These are phyloP conservation scores for Brasilioporus rufonigricans DNA, from an alignment of 768 basidiomycete genomes.

Conservation along the genomic window DNA sequence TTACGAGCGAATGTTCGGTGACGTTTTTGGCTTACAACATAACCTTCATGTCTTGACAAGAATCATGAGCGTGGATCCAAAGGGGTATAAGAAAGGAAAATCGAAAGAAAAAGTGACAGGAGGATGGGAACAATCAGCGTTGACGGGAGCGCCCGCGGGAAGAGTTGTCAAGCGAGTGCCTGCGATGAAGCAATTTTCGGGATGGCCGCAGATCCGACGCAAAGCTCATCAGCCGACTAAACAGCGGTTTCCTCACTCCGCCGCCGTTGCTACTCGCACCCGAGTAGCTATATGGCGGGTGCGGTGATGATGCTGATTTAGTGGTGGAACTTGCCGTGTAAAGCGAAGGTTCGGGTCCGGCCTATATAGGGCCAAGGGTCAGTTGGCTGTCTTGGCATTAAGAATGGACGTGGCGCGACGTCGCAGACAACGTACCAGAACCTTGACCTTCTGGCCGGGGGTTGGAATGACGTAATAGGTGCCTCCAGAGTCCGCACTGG, in stretches of 20 bases:
- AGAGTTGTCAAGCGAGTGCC: conserved; percentile 44
- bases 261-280: conserved; percentile 22
- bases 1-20: conserved; percentile 10
- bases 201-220: conserved; percentile 45
- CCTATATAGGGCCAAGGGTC: conserved; percentile 36
- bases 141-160: conserved; percentile 21
- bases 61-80: conserved; percentile 7
- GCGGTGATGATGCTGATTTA: conserved; percentile 55
- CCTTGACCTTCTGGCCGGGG: conserved; percentile 71
- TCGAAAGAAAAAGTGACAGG: neutral
- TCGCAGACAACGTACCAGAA: conserved; percentile 60
- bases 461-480: conserved; percentile 75
- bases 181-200: conserved; percentile 42
- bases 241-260: conserved; percentile 53
- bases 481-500: conserved; percentile 58
- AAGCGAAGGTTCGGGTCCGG: conserved; percentile 47
- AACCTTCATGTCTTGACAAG: conserved; percentile 4
- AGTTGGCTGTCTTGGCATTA: conserved; percentile 15
- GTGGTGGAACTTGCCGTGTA: conserved; percentile 58
- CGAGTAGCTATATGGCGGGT: conserved; percentile 39
- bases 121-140: conserved; percentile 14
- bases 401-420: conserved; percentile 5
- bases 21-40: conserved; percentile 4
- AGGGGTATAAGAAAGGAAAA: neutral
- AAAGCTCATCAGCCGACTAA: conserved; percentile 58